Conservation (phyloP, 2,329 filamentous ascomycete species). For the Fusarium scirpi region DNA sequence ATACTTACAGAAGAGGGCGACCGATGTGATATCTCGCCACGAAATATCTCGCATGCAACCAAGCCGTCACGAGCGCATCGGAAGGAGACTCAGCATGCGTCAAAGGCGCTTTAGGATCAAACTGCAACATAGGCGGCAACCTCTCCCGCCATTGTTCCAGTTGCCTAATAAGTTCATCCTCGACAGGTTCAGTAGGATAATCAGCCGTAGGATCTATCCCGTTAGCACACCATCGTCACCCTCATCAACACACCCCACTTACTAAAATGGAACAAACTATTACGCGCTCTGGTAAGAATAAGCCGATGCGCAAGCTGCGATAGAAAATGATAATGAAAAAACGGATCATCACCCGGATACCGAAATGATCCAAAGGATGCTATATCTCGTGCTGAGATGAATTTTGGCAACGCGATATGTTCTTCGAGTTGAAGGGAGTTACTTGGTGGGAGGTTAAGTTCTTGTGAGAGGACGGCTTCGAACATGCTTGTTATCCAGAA, state of each 20-base stretch:
- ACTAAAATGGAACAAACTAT: conserved; percentile 34
- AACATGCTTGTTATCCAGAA: conserved; percentile 44
- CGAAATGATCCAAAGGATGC: conserved; percentile 33
- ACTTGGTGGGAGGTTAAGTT: conserved; percentile 28
- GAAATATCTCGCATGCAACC: conserved; percentile 33
- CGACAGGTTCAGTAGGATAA: conserved; percentile 31
- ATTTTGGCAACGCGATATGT: conserved; percentile 30
- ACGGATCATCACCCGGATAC: conserved; percentile 35
- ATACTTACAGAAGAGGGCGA: conserved; percentile 24
- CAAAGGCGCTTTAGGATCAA: conserved; percentile 25
- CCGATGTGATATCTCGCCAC: conserved; percentile 37
- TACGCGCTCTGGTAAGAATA: conserved; percentile 28
- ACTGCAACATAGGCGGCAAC: conserved; percentile 23
- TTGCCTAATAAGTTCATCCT: conserved; percentile 34
- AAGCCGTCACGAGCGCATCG: conserved; percentile 20
- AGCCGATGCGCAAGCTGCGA: conserved; percentile 36
- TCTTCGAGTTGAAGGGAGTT: conserved; percentile 29
- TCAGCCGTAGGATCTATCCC: not conserved
- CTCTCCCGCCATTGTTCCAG: conserved; percentile 30
- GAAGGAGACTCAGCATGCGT: conserved; percentile 22
- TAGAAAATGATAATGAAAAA: conserved; percentile 36
- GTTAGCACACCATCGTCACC: not conserved
- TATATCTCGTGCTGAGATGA: conserved; percentile 34
- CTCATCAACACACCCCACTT: not conserved
- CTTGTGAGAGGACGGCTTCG: conserved; percentile 32